Evolutionary conservation across 2,329 filamentous ascomycete genomes (phyloP), one percentile per base, ranked within the genome.

Genomic region (Fusarium drepaniforme): DNA sequence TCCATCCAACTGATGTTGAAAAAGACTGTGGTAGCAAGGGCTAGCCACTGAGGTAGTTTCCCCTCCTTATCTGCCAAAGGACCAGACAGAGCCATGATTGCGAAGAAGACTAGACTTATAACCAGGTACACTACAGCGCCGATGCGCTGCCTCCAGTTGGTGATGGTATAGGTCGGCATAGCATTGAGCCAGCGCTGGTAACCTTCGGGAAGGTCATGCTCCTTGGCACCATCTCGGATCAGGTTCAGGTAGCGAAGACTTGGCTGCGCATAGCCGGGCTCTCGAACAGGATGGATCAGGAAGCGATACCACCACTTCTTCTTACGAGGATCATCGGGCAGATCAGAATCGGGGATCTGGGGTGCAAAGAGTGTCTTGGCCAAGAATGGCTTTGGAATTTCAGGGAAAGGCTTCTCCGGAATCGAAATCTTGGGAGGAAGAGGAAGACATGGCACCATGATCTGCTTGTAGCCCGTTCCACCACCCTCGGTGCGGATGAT

Each of bases 401-500:
- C 83, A 0, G 87, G 86, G 25, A 85, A 88, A 0, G 85, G 93
- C 59, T 87, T 85, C 65, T 91, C 87, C 0, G 94, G 93, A 0
- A 97, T 89, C 0, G 88, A 85, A 13, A 89, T 81, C 5, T 87
- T 85, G 15, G 88, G 84, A 0, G 91, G 87, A 11, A 98, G 88
- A 0, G 92, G 87, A 73, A 94, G 87, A 83, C 96, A 98, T 33
- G 93, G 91, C 15, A 98, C 91, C 0, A 94, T 80, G 13, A 98
- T 90, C 80, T 98, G 95, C 67, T 92, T 87, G 85, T 99, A 99
- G n/a, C 92, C 89, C 3, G 91, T 85, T 21, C 96, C 96, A 37
- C 94, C 96, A 62, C 96, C 96, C 82, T 99, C 97, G 7, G 96
- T 98, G 7, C 92, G 92, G 71, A 98, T 93, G 77, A 99, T 98